These are phyloP conservation scores for Vanilla planifolia DNA, from an alignment of 106 monocot genomes.

Conservation along the genomic window DNA sequence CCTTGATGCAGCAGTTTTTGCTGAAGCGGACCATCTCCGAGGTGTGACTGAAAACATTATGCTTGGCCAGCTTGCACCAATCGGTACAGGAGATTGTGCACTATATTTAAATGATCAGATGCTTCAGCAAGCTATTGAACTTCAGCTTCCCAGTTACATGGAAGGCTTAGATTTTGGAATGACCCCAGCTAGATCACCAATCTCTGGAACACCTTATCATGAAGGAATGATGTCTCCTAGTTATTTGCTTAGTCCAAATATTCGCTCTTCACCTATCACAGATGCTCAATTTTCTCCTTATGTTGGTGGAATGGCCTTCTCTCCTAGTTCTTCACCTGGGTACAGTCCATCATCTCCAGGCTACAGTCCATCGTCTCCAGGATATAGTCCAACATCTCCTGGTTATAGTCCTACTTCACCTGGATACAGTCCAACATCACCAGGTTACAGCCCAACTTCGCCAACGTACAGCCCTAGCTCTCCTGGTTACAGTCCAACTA, in stretches of 20 bases:
- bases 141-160: slow-evolving; percentile 94
- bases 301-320: slow-evolving; percentile 93
- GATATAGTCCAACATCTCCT: slow-evolving; percentile 88
- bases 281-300: slow-evolving; percentile 99
- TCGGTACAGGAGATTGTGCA: slow-evolving; percentile 80
- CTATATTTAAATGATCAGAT: slow-evolving; percentile 92
- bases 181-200: slow-evolving; percentile 84
- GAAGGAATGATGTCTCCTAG: slow-evolving; percentile 99
- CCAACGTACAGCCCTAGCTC: slow-evolving; percentile 93
- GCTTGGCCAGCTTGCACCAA: slow-evolving; percentile 95
- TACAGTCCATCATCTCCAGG: slow-evolving; percentile 93
- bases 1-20: slow-evolving; percentile 93
- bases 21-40: slow-evolving; percentile 80
- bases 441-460: slow-evolving; percentile 85
- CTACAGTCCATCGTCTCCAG: slow-evolving; percentile 90
- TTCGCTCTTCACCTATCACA: slow-evolving; percentile 75
- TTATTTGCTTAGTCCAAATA: slow-evolving; percentile 81
- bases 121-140: slow-evolving; percentile 94
- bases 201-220: slow-evolving; percentile 82
- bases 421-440: slow-evolving; percentile 87
- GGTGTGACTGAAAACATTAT: slow-evolving; percentile 98
- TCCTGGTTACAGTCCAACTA: slow-evolving; percentile 91
- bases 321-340: slow-evolving; percentile 80
- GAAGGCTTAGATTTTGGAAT: slow-evolving; percentile 94
- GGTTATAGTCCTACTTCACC: slow-evolving; percentile 92